Evolutionary conservation across 2,329 filamentous ascomycete species (phyloP), one percentile per base, ranked within the genome.

Genomic region (Didymella segeticola): DNA sequence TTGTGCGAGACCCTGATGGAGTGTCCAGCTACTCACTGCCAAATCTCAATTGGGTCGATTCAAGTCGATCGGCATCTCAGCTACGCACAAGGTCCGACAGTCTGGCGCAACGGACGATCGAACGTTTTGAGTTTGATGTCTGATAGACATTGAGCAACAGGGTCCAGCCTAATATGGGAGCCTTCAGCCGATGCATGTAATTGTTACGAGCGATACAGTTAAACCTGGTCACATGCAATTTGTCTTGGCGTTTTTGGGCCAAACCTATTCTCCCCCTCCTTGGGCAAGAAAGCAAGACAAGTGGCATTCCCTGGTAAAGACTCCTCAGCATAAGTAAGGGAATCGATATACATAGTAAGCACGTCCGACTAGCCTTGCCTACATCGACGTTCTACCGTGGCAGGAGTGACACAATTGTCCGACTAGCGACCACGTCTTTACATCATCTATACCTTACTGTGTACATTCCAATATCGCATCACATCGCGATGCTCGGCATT

Each of bases 41-140:
- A n/a, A 5, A 9, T n/a, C 15, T 25, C 12, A 5, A 27, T 43
- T 43, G 43, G 31, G 30, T 36, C 19, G 43, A 23, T 38, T 23
- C 8, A 26, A 47, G 43, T 27, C 30, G 43, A 47, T 43, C 43
- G 2, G 38, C 26, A 47, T 47, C 31, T 47, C 11, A 27, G 26
- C 27, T 41, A 17, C 10, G n/a, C 15, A 12, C 33, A 17, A 5
- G 1, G n/a, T 22, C 23, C 20, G 7, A 31, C 15, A 34, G 19
- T 23, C 2, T 36, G 38, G 23, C n/a, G 19, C 39, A 50, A 19
- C 20, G 33, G 17, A n/a, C n/a, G n/a, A 4, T 38, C 25, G 31
- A 30, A 37, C 47, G 38, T 30, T 19, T 19, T 19, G 8, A 22
- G 15, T 17, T 27, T 4, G 14, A n/a, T 26, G 22, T 3, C 12